A percentile compares a stretch with the other conserved stretches of the same genome.
These are phyloP conservation scores for Helichrysum umbraculigerum DNA, from an alignment of 129 eudicot species.

Conservation along the genomic window DNA sequence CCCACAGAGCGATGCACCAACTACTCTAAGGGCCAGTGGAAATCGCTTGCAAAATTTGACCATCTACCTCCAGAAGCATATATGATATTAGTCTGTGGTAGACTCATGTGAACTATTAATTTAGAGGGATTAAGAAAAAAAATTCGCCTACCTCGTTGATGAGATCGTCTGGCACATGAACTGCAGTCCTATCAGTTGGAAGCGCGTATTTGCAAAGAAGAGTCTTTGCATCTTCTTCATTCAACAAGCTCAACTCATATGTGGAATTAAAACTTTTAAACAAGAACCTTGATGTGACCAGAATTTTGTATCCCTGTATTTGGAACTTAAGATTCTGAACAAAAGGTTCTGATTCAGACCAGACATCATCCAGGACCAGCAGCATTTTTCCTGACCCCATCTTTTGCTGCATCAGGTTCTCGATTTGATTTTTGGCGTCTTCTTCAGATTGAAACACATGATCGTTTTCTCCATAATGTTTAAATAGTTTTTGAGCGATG, in stretches of 20 bases:
- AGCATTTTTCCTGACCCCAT: conserved; percentile 22
- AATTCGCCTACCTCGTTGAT: conserved; percentile 33
- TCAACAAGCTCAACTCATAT: conserved; percentile 34
- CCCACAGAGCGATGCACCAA: conserved; percentile 38
- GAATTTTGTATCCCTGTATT: conserved; percentile 34
- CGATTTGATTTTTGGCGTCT: conserved; percentile 42
- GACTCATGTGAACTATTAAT: background rate
- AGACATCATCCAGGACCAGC: conserved; percentile 59
- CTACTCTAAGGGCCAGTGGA: conserved; percentile 43
- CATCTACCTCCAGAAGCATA: conserved; percentile 25
- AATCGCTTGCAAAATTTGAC: conserved; percentile 41
- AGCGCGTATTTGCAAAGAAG: conserved; percentile 43
- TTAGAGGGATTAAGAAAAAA: background rate
- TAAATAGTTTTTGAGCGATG: conserved; percentile 34
- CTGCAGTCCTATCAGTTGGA: conserved; percentile 13
- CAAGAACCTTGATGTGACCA: conserved; percentile 47
- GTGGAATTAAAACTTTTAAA: conserved; percentile 38
- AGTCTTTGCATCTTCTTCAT: conserved; percentile 40
- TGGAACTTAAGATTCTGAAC: conserved; percentile 30
- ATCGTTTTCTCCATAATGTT: conserved; percentile 15
- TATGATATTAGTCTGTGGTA: background rate
- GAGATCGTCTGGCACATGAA: conserved; percentile 36
- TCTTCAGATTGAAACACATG: conserved; percentile 36
- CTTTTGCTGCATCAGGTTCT: conserved; percentile 20
- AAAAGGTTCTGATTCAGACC: conserved; percentile 39